Evolutionary conservation across 768 basidiomycete species (phyloP), one percentile per base, ranked within the genome.

Genomic region (Suillus cothurnatus): DNA sequence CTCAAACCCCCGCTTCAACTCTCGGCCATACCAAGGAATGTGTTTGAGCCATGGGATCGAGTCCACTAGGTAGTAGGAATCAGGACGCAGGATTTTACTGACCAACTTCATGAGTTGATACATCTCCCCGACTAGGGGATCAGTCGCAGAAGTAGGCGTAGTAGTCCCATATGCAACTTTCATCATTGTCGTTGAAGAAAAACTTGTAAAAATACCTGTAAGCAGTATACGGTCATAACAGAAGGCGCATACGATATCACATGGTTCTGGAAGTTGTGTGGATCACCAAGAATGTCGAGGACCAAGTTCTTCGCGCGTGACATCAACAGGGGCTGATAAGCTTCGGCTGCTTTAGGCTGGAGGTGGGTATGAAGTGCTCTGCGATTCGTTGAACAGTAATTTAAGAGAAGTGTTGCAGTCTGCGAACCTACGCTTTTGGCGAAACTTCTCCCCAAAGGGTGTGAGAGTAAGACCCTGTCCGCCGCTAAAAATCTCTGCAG

Each of bases 51-150:
- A 52, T 15, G 50, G 50, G 26, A 52, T 28, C 50, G 26, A 52
- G 26, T 52, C 50, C 50, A 52, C 26, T 15, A 52, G 26, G 26
- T 52, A 28, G 17, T 17, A 28, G 15, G 50, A 6, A 52, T 52
- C 26, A 8, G 50, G 50, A 8, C 50, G 50, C 17, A 52, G 57
- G 2, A 69, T 68, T 3, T 49, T 36, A 31, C 73, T 67, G 2
- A 79, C 50, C 17, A 52, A 7, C 26, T 28, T 52, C 50, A 52
- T 52, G 50, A 52, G 50, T 28, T 52, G 50, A 17, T 52, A 9
- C 50, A 52, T 52, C 50, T 52, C 50, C 17, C 28, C 8, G 17
- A 52, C 50, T 28, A 52, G 28, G 17, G 50, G 50, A 28, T 52
- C 28, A 9, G 50, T 52, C 28, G 28, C 50, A 28, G 26, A 28